Evolutionary conservation across 495 filamentous ascomycete species (phyloP), one percentile per base, ranked within the genome.

Genomic region (Penicillium daleae): DNA sequence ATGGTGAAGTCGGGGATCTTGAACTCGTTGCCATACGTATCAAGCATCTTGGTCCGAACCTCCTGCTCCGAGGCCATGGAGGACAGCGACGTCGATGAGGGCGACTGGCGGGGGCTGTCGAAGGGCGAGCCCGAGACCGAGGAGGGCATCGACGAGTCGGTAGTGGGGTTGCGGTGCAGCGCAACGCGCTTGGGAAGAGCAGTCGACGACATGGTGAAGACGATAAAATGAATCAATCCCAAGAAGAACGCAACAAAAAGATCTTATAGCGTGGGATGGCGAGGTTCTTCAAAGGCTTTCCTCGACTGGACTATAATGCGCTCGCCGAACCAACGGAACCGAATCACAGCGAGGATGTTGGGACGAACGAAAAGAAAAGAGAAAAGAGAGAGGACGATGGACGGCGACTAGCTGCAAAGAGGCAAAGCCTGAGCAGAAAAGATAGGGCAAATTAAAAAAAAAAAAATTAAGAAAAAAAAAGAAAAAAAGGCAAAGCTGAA

Each of bases 11-110:
- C 85, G 37, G 87, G 87, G 60, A 90, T 80, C 75, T 87, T 80
- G 78, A 90, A 90, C 66, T 87, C 85, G 61, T 90, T 88, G 69
- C 87, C 87, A 62, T 87, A 84, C 48, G 85, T 86, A 66, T 90
- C 86, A 27, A 86, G 65, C 72, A 93, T 85, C 76, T 86, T 87
- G 75, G 79, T 64, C 42, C 51, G 66, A 21, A 21, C 24, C 61
- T 80, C 78, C 50, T 64, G 63, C 3, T 79, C 79, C 15, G 92
- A 95, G 49, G 86, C 87, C 78, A 97, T 82, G 46, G 94, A 97
- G 31, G 94, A 97, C 54, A 97, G 84, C 3, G 94, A 97, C 6
- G 95, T 96, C 22, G 90, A 90, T 9, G 93, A 97, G 21, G 91
- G 86, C 12, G 92, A 96, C 39, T 86, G 86, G 35, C 83, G 82